Evolutionary conservation across 1,284 basidiomycete species (phyloP), one percentile per base, ranked within the genome.

Genomic region (Cystobasidium sp.): DNA sequence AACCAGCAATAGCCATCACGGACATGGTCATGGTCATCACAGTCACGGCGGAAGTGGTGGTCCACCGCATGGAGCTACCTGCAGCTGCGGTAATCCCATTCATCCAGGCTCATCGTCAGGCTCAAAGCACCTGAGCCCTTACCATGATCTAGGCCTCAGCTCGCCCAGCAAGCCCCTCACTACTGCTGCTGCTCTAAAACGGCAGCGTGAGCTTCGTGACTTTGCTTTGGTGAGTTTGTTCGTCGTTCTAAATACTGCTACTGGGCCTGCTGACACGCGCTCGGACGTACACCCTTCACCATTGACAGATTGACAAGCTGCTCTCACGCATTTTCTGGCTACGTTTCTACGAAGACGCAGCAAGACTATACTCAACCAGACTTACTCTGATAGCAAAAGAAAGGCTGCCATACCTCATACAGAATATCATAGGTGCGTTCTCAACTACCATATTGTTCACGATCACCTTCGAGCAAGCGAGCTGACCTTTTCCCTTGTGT

Each of bases 241-340:
- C 31, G 2, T 31, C 31, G 31, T 31, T 31, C 39, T 1, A 47
- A 20, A 49, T 58, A 20, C 24, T 24, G n/a, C 12, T 12, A 8
- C 7, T 16, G 24, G 37, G 52, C 31, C 12, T 59, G 56, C 43
- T 46, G 39, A 37, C 18, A 6, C 9, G n/a, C 31, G 18, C 20
- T 51, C 16, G 24, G 24, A 20, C n/a, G 9, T 37, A 52, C 52
- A 8, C 22, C 31, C 31, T 41, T n/a, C 46, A 44, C n/a, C 43
- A 8, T 8, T 18, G 22, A 47, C 44, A 75, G 74, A 69, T 75
- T 62, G 66, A 69, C 68, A 58, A 61, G 18, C 59, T 75, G 24
- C 74, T 75, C 20, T 53, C 58, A 49, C 61, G 62, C 47, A 70
- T 75, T n/a, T 75, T 75, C 68, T 67, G 62, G 63, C 43, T 64